These are phyloP conservation scores for Pyracantha coccinea DNA, from an alignment of 331 rosid species.

Conservation along the genomic window DNA sequence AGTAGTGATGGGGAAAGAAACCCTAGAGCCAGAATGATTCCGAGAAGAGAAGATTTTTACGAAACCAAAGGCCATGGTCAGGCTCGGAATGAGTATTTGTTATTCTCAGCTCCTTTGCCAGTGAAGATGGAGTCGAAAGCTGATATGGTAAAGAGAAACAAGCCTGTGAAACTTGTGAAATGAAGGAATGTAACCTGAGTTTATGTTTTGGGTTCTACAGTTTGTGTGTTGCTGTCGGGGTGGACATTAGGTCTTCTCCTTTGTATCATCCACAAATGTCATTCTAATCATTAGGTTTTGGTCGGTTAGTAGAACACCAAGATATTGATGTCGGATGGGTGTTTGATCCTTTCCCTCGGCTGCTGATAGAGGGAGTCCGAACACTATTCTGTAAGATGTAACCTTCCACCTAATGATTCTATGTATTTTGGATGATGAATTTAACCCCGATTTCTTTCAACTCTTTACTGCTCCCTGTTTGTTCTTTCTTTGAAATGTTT, in stretches of 20 bases:
- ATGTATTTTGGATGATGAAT: not conserved
- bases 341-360: not conserved
- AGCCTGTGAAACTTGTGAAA: conserved; percentile 36
- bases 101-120: conserved; percentile 76
- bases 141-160: conserved; percentile 38
- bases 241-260: not conserved
- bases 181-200: conserved; percentile 5
- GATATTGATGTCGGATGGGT: not conserved
- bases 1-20: conserved; percentile 50
- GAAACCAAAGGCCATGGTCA: conserved; percentile 22
- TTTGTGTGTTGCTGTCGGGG: not conserved
- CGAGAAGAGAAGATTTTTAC: conserved; percentile 15
- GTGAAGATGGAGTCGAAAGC: conserved; percentile 70
- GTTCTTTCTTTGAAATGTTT: not conserved
- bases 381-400: not conserved
- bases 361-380: not conserved
- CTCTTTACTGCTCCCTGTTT: not conserved
- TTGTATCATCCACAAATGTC: not conserved
- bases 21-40: conserved; percentile 14
- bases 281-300: not conserved
- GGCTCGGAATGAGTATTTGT: conserved; percentile 18
- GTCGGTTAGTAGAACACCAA: not conserved
- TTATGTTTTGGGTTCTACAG: not conserved
- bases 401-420: conserved; percentile 1
- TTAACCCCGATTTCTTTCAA: not conserved